These are phyloP conservation scores for Inonotus hispidus DNA, from an alignment of 1,284 basidiomycete genomes.

Conservation along the genomic window DNA sequence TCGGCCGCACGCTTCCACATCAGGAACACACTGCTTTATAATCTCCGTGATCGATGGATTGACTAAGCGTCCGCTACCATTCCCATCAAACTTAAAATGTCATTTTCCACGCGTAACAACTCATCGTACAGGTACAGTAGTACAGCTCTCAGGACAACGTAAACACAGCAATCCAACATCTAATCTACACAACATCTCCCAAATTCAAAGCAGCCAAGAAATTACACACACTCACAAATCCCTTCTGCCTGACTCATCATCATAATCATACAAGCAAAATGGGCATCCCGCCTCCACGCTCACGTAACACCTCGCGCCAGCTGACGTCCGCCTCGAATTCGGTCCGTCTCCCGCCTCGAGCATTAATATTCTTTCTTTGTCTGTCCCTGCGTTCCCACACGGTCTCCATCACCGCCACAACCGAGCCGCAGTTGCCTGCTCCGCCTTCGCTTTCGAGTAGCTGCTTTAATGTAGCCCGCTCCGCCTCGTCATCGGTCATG, in stretches of 20 bases:
- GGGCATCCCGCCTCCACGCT: constrained; percentile 26
- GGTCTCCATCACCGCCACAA: constrained; percentile 47
- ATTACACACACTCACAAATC: neutral
- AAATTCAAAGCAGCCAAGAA: neutral
- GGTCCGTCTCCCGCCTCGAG: constrained; percentile 30
- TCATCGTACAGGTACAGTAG: neutral
- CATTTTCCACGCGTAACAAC: neutral
- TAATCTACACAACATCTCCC: too few species aligned
- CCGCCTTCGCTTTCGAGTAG: constrained; percentile 42
- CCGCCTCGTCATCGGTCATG: constrained; percentile 46
- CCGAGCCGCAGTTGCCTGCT: constrained; percentile 58
- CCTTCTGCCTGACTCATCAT: neutral
- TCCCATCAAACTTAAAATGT: neutral
- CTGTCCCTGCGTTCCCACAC: constrained; percentile 45
- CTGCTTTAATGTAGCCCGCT: constrained; percentile 42
- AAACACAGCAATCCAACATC: neutral
- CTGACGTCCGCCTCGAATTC: constrained; percentile 32
- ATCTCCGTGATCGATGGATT: neutral
- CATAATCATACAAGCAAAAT: constrained; percentile 56
- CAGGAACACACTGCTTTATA: neutral
- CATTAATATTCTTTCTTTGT: constrained; percentile 13
- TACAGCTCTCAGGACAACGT: neutral
- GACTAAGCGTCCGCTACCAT: neutral
- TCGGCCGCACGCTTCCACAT: neutral
- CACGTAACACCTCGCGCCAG: constrained; percentile 55